A percentile compares a stretch with the other conserved stretches of the same genome.
These are phyloP conservation scores for Leccinellum rugosiceps DNA, from an alignment of 768 basidiomycete species.

Conservation along the genomic window DNA sequence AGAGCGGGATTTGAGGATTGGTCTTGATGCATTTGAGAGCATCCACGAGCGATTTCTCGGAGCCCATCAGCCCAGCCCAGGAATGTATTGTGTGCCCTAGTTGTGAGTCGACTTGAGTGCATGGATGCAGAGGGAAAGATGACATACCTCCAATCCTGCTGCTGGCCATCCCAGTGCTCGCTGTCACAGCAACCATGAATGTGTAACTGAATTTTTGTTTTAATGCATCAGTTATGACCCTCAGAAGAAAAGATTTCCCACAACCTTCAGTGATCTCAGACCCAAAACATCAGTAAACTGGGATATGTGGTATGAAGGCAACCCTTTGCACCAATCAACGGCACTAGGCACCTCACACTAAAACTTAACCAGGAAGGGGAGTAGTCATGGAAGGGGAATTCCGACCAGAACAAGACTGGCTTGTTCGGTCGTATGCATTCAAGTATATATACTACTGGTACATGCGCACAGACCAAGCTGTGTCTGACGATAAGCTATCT, in stretches of 20 bases:
- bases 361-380: too few relatives aligned
- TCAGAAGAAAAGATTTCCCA: background rate
- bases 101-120: too few relatives aligned
- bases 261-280: background rate
- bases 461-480: too few relatives aligned
- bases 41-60: background rate
- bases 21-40: background rate
- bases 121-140: background rate
- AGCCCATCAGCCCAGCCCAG: background rate
- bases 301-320: too few relatives aligned
- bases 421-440: too few relatives aligned
- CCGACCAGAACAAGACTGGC: too few relatives aligned
- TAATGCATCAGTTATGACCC: background rate
- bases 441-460: too few relatives aligned
- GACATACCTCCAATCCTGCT: background rate
- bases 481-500: too few relatives aligned
- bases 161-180: background rate
- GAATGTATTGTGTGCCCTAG: background rate
- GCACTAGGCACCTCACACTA: too few relatives aligned
- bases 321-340: too few relatives aligned
- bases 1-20: background rate
- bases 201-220: background rate
- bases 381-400: too few relatives aligned
- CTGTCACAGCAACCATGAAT: background rate
- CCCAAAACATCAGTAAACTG: too few relatives aligned